Evolutionary conservation across 2,329 filamentous ascomycete genomes (phyloP).

Genomic region (Phialophora verrucosa): DNA sequence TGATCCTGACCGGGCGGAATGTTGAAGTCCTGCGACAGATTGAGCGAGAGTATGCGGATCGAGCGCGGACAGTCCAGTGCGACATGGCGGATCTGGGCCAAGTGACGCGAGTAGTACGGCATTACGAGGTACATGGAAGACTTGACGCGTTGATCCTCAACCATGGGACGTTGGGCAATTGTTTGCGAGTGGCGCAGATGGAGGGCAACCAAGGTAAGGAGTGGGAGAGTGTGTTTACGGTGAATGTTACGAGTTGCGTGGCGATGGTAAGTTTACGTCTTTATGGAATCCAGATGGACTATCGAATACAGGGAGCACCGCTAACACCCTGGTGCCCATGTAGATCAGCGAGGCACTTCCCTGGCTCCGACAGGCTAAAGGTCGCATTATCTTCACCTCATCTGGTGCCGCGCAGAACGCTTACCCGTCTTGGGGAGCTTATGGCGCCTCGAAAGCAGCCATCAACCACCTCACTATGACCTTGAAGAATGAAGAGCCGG

Average conservation of each 20-base stretch:
- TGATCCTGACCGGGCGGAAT: slow-evolving; percentile 65
- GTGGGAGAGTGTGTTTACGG: slow-evolving; percentile 77
- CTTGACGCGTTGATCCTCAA: slow-evolving; percentile 87
- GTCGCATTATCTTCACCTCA: slow-evolving; percentile 77
- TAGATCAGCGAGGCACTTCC: slow-evolving; percentile 74
- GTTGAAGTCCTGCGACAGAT: slow-evolving; percentile 60
- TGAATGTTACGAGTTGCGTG: slow-evolving; percentile 86
- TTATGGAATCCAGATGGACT: neutral
- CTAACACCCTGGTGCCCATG: neutral
- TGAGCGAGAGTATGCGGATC: slow-evolving; percentile 58
- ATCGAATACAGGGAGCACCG: neutral
- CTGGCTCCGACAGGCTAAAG: slow-evolving; percentile 69
- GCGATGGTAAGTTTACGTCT: slow-evolving; percentile 66
- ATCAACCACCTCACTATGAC: slow-evolving; percentile 79
- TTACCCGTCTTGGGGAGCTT: slow-evolving; percentile 77
- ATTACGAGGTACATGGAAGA: slow-evolving; percentile 69
- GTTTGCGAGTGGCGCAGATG: slow-evolving; percentile 71
- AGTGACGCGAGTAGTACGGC: slow-evolving; percentile 67
- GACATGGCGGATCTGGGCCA: slow-evolving; percentile 62
- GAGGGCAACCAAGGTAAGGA: slow-evolving; percentile 63
- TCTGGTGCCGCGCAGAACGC: slow-evolving; percentile 73
- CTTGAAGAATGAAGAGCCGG: slow-evolving; percentile 75
- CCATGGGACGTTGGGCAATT: slow-evolving; percentile 80
- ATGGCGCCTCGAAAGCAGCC: slow-evolving; percentile 82
- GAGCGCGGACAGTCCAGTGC: slow-evolving; percentile 63